Base-by-base conservation (phyloP, 2,329 filamentous ascomycete genomes). In the Epichloe uncinata region DNA sequence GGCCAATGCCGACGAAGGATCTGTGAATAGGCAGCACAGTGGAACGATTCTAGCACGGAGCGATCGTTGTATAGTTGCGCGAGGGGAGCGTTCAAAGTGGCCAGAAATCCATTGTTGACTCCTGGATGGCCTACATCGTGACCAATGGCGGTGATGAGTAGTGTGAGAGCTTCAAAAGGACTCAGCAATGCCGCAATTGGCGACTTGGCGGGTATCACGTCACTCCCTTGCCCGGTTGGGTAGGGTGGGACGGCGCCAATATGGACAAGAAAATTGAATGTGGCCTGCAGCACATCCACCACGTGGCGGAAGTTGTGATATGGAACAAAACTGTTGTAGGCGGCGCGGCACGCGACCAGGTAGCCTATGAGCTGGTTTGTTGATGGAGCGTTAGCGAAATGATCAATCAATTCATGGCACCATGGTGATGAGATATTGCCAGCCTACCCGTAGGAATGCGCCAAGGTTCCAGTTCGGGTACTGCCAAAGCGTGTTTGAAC, bases 301-400 rank as follows among this genome's bases (percentile, higher is more conserved):
- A 95, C 93, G 67, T 98, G 93, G 49, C 91, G 85, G 65, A 97
- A 98, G 68, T 98, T 98, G 72, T 98, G 93, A 62, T 97, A 98
- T 20, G 91, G 86, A 36, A 96, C 89, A 65, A 95, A 95, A 52
- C 81, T 85, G 66, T 97, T 97, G 70, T 98, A 98, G n/a, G 93
- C 87, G 45, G 85, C 82, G 54, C 91, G 84, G 61, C 89, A 93
- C 48, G 90, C 89, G 54, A 95, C 78, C 53, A 97, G 73, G 61
- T 95, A 97, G 49, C 80, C 82, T 56, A 85, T 84, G 30, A 98
- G 73, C 64, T 94, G 84, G 58, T 86, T 88, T 87, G 60, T 42
- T 55, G 48, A 52, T 54, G 53, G 47, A 35, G 52, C 59, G 67
- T 77, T 63, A 77, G 72, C 59, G 7, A 64, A 55, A 44, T 37